Percentiles rank a stretch among this genome's conserved stretches.
phyloP scores from a whole-genome alignment of 306 rosid genomes.

The Cucurbita argyrosperma region DNA sequence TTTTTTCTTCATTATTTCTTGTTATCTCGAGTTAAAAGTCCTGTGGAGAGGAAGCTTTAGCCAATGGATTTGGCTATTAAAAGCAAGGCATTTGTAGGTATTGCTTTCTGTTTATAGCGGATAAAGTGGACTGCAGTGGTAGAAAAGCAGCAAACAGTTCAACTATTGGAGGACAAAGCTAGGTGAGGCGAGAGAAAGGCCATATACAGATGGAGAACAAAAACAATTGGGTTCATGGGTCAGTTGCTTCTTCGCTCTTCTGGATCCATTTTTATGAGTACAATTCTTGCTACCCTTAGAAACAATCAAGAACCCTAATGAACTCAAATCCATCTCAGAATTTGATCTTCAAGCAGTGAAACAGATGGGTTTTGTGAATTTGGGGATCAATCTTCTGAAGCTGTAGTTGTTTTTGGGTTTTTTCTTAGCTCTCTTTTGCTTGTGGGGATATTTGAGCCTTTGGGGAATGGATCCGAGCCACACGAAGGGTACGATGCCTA shows the following conservation, averaged over 20 bases:
- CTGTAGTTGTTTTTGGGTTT: not conserved
- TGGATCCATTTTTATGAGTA: slow-evolving; percentile 51
- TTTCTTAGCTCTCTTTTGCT: not conserved
- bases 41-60: not conserved
- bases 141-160: slow-evolving; percentile 3
- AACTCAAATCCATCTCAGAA: not conserved
- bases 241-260: slow-evolving; percentile 37
- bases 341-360: not conserved
- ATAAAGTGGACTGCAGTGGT: not conserved
- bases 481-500: slow-evolving; percentile 51
- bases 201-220: not conserved
- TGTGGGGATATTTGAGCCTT: slow-evolving; percentile 19
- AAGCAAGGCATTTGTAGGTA: not conserved
- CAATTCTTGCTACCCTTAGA: slow-evolving; percentile 5
- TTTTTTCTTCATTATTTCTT: not conserved
- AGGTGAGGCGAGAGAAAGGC: slow-evolving; percentile 7
- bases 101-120: not conserved
- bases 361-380: slow-evolving; percentile 4
- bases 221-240: slow-evolving; percentile 12
- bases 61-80: slow-evolving; percentile 1
- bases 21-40: not conserved
- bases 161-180: not conserved
- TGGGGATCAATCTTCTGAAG: slow-evolving; percentile 6
- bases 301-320: not conserved
- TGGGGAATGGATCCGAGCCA: slow-evolving; percentile 50